Percentiles rank a stretch among this genome's conserved stretches.
Evolutionary conservation across 169 alveolate species (phyloP).

Genomic region (Amoebophrya sp.): DNA sequence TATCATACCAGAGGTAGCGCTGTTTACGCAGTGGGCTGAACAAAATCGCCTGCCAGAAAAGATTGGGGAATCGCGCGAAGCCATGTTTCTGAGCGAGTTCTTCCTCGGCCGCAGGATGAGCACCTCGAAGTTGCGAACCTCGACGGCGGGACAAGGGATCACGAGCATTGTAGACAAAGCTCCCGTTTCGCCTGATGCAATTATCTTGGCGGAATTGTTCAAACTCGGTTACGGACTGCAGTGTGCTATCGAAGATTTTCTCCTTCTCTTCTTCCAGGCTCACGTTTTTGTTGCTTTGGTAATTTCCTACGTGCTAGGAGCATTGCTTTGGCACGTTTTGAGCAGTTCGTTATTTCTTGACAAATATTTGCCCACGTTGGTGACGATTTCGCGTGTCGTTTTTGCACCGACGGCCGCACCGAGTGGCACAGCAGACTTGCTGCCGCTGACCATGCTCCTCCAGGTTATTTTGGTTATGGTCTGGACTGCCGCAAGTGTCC

Average conservation of each 20-base stretch:
- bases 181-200: neutral
- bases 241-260: neutral
- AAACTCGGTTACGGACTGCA: neutral
- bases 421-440: neutral
- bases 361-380: too few species aligned
- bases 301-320: too few species aligned
- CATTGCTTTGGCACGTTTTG: too few species aligned
- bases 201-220: neutral
- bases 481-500: neutral
- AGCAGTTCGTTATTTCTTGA: too few species aligned
- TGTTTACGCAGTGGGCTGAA: neutral
- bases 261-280: neutral
- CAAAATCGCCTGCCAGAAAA: neutral
- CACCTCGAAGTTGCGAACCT: too few species aligned
- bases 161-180: too few species aligned
- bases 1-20: neutral
- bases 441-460: neutral
- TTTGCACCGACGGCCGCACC: too few species aligned
- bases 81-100: too few species aligned
- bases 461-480: neutral
- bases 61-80: too few species aligned
- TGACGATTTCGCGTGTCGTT: too few species aligned
- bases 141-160: too few species aligned
- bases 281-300: neutral
- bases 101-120: too few species aligned